phyloP scores from a whole-genome alignment of 495 filamentous ascomycete species.

The Stereocaulon alpinum region DNA sequence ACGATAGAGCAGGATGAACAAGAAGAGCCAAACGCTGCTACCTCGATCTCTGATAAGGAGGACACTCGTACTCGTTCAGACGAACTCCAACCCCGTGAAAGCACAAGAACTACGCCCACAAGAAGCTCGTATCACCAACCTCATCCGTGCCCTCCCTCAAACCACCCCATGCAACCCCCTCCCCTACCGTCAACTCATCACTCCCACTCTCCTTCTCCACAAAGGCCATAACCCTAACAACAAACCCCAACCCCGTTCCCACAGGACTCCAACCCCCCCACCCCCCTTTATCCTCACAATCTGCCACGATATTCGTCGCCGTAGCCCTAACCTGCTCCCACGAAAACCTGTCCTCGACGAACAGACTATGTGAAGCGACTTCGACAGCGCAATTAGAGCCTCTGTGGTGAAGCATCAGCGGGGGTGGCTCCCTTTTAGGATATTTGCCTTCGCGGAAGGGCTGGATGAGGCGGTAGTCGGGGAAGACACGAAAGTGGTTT shows the following conservation, averaged over 20 bases:
- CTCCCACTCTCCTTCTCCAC: background rate
- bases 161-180: background rate
- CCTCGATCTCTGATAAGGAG: too few relatives aligned
- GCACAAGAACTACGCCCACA: background rate
- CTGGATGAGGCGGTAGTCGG: slow-evolving; percentile 2
- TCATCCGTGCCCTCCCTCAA: background rate
- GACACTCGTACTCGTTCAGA: too few relatives aligned
- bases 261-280: background rate
- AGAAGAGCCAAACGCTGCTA: too few relatives aligned
- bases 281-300: background rate
- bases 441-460: background rate
- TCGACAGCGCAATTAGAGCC: background rate
- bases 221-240: background rate
- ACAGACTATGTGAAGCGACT: background rate
- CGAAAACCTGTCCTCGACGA: background rate
- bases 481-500: background rate
- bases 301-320: background rate
- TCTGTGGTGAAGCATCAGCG: background rate
- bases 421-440: background rate
- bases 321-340: slow-evolving; percentile 3
- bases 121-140: background rate
- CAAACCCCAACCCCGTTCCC: background rate
- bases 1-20: too few relatives aligned
- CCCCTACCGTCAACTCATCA: background rate
- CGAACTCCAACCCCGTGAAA: background rate